Evolutionary conservation across 495 filamentous ascomycete species (phyloP), one percentile per base, ranked within the genome.

Genomic region (Penicillium verhagenii): DNA sequence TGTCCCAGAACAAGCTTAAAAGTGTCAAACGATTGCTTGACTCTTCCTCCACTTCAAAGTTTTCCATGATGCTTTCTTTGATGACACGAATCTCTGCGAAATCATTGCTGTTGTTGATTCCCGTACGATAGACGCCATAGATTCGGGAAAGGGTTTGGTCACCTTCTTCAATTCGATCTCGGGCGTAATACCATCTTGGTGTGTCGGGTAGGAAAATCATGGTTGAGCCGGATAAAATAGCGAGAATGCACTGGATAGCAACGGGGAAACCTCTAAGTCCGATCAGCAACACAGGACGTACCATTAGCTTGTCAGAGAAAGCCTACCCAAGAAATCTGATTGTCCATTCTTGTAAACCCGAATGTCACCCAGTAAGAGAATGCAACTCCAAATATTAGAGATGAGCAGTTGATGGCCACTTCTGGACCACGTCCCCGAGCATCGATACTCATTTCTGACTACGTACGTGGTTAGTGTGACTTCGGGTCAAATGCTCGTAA

Each of bases 151-250:
- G 60, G 6, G 66, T 54, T 7, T 54, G 44, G 47, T 72, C 66
- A 19, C 67, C 74, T 53, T 76, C 69, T 14, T 66, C 64, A 20
- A 52, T 47, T 4, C 68, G 56, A 35, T 61, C 64, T 19, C 56
- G 55, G 9, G 65, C 67, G 50, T 75, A 71, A 47, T 72, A 72
- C 72, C 72, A 75, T 21, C 73, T 64, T 8, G 73, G 73, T 3
- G 73, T 75, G 50, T 75, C 72, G 25, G 71, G 67, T 2, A 70
- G 54, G 43, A 70, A 62, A 26, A 61, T 64, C 52, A 70, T 70
- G 8, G 46, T 58, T 4, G 58, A 44, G 1, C 59, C 56, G 8
- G 65, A 65, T 3, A 67, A 46, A 42, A 72, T 43, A n/a, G 65
- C 64, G 46, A 73, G 72, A 33, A 70, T 37, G 18, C 60, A 53